These are phyloP conservation scores for Camelina sativa DNA, from an alignment of 345 rosid species.

Conservation along the genomic window DNA sequence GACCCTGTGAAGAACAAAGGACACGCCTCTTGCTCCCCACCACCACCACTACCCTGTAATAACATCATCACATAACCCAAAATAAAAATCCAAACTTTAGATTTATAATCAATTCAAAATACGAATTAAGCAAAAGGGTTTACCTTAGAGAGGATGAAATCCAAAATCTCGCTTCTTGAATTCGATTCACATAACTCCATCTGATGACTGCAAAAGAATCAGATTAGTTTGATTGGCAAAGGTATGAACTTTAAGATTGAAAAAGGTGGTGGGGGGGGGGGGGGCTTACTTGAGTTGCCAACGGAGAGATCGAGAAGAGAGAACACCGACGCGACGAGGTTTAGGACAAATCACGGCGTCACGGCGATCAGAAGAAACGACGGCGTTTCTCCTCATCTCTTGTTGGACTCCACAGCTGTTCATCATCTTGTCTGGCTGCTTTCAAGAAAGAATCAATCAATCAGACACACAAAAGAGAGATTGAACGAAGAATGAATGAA, in stretches of 20 bases:
- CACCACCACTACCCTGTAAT: slow-evolving; percentile 52
- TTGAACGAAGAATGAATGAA: slow-evolving; percentile 6
- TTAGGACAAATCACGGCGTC: slow-evolving; percentile 72
- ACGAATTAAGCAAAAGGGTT: background rate
- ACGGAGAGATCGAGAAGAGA: slow-evolving; percentile 56
- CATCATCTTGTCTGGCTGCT: slow-evolving; percentile 55
- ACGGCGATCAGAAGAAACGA: slow-evolving; percentile 45
- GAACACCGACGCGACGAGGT: slow-evolving; percentile 64
- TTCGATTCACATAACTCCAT: slow-evolving; percentile 53
- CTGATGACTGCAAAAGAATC: slow-evolving; percentile 65
- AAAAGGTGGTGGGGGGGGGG: too few species aligned
- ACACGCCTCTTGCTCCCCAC: slow-evolving; percentile 52
- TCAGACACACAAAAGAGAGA: background rate
- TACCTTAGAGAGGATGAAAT: slow-evolving; percentile 79
- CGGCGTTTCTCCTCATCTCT: slow-evolving; percentile 51
- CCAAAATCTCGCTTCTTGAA: slow-evolving; percentile 69
- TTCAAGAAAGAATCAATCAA: background rate
- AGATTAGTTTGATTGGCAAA: background rate
- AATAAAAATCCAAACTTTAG: background rate
- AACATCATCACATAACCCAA: background rate
- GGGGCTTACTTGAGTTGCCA: slow-evolving; percentile 55
- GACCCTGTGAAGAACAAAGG: slow-evolving; percentile 84
- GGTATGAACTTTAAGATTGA: background rate
- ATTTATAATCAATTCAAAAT: background rate
- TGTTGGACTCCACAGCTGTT: slow-evolving; percentile 67